Evolutionary conservation across 257 asterid species (phyloP).

Genomic region (Scutellaria barbata): DNA sequence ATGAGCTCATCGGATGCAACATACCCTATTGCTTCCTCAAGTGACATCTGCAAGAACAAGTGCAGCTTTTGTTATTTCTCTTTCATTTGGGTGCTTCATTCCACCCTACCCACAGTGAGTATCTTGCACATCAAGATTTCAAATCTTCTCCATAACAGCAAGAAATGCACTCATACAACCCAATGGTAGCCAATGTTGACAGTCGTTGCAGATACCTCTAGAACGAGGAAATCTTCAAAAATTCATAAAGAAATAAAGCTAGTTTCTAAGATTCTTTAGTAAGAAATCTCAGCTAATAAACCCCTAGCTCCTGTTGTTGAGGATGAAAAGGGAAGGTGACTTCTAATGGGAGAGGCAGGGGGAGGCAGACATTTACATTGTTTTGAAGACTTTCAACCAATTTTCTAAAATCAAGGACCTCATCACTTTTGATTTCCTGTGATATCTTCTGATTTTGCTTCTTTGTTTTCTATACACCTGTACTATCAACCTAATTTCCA

Average conservation of each 20-base stretch:
- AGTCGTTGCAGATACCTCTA: background rate
- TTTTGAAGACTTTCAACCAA: background rate
- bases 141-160: no score
- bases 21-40: slow-evolving; percentile 97
- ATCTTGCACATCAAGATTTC: background rate
- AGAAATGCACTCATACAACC: background rate
- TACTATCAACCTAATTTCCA: background rate
- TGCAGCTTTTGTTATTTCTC: slow-evolving; percentile 12
- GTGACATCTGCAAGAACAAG: slow-evolving; percentile 67
- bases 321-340: background rate
- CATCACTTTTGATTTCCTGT: background rate
- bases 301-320: background rate
- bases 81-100: background rate
- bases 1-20: slow-evolving; percentile 97
- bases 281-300: background rate
- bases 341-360: background rate
- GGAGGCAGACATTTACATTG: background rate
- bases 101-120: slow-evolving; percentile 2
- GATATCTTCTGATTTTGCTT: background rate
- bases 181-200: background rate
- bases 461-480: background rate
- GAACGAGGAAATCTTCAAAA: background rate
- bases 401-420: background rate
- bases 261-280: background rate
- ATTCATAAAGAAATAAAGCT: background rate